A percentile compares a stretch with the other conserved stretches of the same genome.
These are phyloP conservation scores for Ceratobasidium sp. DNA, from an alignment of 1,284 basidiomycete genomes.

Conservation along the genomic window DNA sequence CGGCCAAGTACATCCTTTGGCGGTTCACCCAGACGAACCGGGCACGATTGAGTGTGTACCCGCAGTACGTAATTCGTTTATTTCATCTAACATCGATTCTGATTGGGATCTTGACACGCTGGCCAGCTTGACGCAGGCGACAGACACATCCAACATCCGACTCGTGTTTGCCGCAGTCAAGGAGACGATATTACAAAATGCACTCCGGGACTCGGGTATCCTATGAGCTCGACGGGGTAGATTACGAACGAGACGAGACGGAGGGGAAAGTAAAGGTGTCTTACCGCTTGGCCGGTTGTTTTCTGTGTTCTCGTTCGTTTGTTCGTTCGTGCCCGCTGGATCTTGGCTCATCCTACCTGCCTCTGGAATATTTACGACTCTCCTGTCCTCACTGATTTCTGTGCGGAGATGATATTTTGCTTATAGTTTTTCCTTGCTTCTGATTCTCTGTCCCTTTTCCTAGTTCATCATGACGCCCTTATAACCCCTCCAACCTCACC, in stretches of 20 bases:
- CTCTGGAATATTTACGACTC: background rate
- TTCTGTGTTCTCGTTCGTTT: conserved; percentile 13
- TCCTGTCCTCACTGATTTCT: background rate
- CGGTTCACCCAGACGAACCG: conserved; percentile 95
- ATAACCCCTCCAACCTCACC: background rate
- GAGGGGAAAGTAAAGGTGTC: background rate
- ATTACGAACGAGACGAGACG: background rate
- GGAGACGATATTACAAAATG: conserved; percentile 95
- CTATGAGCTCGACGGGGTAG: conserved; percentile 56
- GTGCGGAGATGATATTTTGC: conserved; percentile 6
- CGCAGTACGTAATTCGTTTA: conserved; percentile 72
- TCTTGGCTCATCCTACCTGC: conserved; percentile 1
- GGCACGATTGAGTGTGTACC: conserved; percentile 88
- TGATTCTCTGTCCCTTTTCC: background rate
- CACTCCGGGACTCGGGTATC: conserved; percentile 84
- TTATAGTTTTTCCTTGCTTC: background rate
- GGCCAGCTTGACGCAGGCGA: conserved; percentile 78
- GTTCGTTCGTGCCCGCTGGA: conserved; percentile 9
- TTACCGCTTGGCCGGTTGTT: background rate
- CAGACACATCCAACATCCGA: conserved; percentile 73
- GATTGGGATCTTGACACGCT: background rate
- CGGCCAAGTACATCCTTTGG: conserved; percentile 98
- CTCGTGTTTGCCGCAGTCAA: conserved; percentile 97
- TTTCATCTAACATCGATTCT: conserved; percentile 20
- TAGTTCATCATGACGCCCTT: background rate